phyloP scores from a whole-genome alignment of 2,329 filamentous ascomycete species.

The Fulvia fulva region DNA sequence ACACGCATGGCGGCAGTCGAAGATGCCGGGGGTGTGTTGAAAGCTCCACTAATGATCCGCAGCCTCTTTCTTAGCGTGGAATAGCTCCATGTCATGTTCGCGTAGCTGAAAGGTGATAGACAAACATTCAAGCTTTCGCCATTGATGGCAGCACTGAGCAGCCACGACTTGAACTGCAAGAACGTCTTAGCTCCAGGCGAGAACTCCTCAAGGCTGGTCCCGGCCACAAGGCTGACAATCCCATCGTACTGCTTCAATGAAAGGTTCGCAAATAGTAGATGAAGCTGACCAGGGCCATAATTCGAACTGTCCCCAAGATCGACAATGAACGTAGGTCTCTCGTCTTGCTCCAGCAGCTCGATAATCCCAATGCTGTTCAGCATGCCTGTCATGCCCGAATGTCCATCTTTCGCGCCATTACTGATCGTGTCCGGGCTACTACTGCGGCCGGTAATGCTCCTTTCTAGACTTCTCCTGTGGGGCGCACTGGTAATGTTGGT shows the following conservation, averaged over 20 bases:
- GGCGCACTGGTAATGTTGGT: conserved; percentile 22
- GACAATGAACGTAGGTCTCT: conserved; percentile 71
- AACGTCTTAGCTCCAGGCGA: conserved; percentile 48
- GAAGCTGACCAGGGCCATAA: conserved; percentile 51
- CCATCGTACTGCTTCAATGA: conserved; percentile 57
- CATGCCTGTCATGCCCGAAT: conserved; percentile 36
- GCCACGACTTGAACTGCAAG: conserved; percentile 66
- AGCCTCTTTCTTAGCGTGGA: conserved; percentile 66
- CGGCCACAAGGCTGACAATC: conserved; percentile 55
- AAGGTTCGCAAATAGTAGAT: conserved; percentile 65
- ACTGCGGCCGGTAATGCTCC: conserved; percentile 25
- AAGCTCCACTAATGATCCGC: conserved; percentile 60
- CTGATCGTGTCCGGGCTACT: conserved; percentile 24
- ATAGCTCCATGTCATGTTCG: conserved; percentile 64
- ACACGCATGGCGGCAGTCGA: conserved; percentile 26
- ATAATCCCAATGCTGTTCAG: conserved; percentile 63
- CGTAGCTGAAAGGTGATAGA: conserved; percentile 57
- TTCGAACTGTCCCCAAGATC: conserved; percentile 60
- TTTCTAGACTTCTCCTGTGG: conserved; percentile 33
- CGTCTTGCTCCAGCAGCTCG: conserved; percentile 72
- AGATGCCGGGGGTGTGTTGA: conserved; percentile 20
- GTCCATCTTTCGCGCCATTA: conserved; percentile 15
- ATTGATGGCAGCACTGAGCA: conserved; percentile 53
- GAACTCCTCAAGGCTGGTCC: conserved; percentile 40
- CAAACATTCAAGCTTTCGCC: conserved; percentile 52